phyloP scores from a whole-genome alignment of 2,329 filamentous ascomycete species.

The Xylaria sp. region DNA sequence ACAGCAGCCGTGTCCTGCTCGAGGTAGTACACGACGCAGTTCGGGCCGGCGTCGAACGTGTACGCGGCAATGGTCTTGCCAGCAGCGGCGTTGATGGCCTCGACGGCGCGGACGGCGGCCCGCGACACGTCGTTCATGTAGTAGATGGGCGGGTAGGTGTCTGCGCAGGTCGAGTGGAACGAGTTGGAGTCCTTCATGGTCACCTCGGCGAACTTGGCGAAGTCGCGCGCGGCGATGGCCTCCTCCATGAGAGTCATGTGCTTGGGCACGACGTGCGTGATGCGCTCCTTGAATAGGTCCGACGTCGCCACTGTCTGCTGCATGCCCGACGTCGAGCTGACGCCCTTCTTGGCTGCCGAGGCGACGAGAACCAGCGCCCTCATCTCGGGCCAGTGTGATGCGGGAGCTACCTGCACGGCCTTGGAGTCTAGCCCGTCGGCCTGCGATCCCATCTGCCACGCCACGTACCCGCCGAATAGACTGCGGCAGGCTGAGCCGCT shows the following conservation, averaged over 20 bases:
- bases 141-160: slow-evolving; percentile 97
- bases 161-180: slow-evolving; percentile 94
- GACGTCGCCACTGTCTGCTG: slow-evolving; percentile 95
- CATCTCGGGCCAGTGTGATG: slow-evolving; percentile 95
- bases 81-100: slow-evolving; percentile 84
- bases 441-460: slow-evolving; percentile 83
- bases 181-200: slow-evolving; percentile 98
- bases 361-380: slow-evolving; percentile 90
- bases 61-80: slow-evolving; percentile 88
- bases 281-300: slow-evolving; percentile 82
- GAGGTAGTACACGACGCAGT: slow-evolving; percentile 95
- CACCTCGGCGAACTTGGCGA: slow-evolving; percentile 84
- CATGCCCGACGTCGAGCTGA: slow-evolving; percentile 93
- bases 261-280: slow-evolving; percentile 78
- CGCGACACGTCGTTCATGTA: slow-evolving; percentile 96
- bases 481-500: slow-evolving; percentile 94
- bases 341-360: slow-evolving; percentile 93
- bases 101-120: slow-evolving; percentile 87
- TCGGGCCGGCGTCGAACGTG: slow-evolving; percentile 97
- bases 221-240: slow-evolving; percentile 81
- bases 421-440: slow-evolving; percentile 86
- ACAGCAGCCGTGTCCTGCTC: slow-evolving; percentile 79
- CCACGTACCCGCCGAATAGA: slow-evolving; percentile 94
- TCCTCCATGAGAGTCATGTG: slow-evolving; percentile 88
- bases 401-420: slow-evolving; percentile 88